Conservation (phyloP, 768 basidiomycete genomes). For the Lactarius hatsudake region DNA sequence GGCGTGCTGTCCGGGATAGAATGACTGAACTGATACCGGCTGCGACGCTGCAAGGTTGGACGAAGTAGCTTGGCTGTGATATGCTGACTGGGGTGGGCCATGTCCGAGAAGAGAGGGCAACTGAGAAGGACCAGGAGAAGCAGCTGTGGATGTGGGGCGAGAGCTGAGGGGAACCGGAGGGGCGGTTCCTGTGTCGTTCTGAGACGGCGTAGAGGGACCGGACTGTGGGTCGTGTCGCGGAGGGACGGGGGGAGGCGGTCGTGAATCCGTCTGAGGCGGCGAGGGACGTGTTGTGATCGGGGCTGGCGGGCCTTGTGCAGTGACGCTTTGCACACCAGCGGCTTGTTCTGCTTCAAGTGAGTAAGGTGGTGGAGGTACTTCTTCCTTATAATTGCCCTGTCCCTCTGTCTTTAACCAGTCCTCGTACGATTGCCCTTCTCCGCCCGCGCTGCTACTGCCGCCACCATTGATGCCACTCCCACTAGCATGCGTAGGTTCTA, state of each 20-base stretch:
- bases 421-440: constrained; percentile 37
- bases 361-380: constrained; percentile 69
- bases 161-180: constrained; percentile 18
- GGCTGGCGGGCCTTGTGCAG: constrained; percentile 9
- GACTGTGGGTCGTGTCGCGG: constrained; percentile 1
- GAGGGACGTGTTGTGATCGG: constrained; percentile 21
- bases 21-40: not conserved
- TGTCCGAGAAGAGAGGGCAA: not conserved
- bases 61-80: not conserved
- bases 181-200: constrained; percentile 2
- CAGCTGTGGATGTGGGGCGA: constrained; percentile 10
- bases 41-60: constrained; percentile 3
- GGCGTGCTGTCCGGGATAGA: constrained; percentile 7
- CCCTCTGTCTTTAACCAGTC: constrained; percentile 47
- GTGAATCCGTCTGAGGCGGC: constrained; percentile 1
- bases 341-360: constrained; percentile 47
- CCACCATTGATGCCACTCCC: constrained; percentile 2
- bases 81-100: not conserved
- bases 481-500: constrained; percentile 14
- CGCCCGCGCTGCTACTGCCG: constrained; percentile 1
- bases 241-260: constrained; percentile 22
- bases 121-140: not conserved
- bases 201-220: not conserved
- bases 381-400: constrained; percentile 44
- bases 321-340: constrained; percentile 4